Conservation (phyloP, 1,139 yeast genomes). For the Kodamaea ohmeri region DNA sequence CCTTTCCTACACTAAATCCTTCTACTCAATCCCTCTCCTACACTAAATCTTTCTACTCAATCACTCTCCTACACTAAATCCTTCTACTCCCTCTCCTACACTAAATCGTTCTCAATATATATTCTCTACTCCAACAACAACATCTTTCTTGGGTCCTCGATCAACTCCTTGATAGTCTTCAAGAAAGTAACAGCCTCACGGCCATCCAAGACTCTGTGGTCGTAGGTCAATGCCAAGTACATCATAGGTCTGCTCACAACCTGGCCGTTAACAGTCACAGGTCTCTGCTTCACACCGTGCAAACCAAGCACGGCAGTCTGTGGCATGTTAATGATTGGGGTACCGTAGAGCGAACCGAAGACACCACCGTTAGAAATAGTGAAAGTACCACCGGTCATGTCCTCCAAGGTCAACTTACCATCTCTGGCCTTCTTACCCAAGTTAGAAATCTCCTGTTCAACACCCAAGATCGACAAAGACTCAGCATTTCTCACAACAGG, state of each 20-base stretch:
- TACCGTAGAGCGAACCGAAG: constrained; percentile 95
- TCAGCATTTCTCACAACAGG: constrained; percentile 98
- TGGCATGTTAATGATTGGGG: constrained; percentile 97
- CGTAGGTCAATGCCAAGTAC: constrained; percentile 98
- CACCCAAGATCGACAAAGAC: constrained; percentile 80
- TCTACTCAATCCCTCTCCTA: too few species aligned
- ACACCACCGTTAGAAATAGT: constrained; percentile 99
- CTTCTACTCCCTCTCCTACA: neutral
- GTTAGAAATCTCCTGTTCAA: constrained; percentile 79
- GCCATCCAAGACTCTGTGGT: constrained; percentile 97
- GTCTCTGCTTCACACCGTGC: constrained; percentile 97
- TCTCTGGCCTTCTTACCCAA: constrained; percentile 96
- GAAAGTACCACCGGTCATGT: constrained; percentile 99
- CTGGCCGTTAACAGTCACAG: constrained; percentile 94
- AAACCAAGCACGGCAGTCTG: constrained; percentile 98
- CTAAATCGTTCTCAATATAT: neutral
- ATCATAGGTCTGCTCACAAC: constrained; percentile 98
- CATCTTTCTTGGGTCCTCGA: constrained; percentile 99
- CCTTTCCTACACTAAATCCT: too few species aligned
- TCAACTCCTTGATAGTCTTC: constrained; percentile 91
- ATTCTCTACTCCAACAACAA: constrained; percentile 52
- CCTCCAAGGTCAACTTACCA: constrained; percentile 93
- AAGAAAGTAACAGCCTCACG: constrained; percentile 98
- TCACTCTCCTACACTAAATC: too few species aligned
- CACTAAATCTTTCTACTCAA: too few species aligned